Evolutionary conservation across 805 yeast genomes (phyloP).

Genomic region (Metschnikowia lachancei): DNA sequence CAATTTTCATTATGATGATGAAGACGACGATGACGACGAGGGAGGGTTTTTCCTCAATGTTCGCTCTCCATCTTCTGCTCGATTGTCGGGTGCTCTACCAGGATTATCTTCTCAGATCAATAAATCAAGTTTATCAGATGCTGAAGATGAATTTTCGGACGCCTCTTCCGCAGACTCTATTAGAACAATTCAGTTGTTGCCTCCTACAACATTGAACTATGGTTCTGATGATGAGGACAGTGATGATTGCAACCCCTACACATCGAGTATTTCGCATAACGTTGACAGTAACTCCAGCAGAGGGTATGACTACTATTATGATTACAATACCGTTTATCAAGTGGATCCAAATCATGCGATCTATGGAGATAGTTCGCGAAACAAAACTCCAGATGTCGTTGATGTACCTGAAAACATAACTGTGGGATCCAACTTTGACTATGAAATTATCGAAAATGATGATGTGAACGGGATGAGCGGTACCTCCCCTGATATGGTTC

Average conservation of each 20-base stretch:
- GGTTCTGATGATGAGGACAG: constrained; percentile 64
- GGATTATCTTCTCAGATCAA: constrained; percentile 15
- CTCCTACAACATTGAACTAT: constrained; percentile 81
- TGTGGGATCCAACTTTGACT: constrained; percentile 40
- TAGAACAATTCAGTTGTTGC: constrained; percentile 72
- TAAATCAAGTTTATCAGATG: constrained; percentile 8
- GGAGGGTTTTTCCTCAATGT: constrained; percentile 69
- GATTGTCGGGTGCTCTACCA: constrained; percentile 17
- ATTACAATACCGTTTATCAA: constrained; percentile 74
- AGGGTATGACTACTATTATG: constrained; percentile 76
- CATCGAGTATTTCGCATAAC: constrained; percentile 64
- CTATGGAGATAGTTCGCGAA: constrained; percentile 29
- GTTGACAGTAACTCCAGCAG: constrained; percentile 58
- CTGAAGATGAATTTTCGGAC: constrained; percentile 24
- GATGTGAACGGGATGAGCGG: constrained; percentile 18
- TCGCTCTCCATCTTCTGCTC: constrained; percentile 39
- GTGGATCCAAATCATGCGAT: constrained; percentile 46
- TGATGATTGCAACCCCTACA: constrained; percentile 52
- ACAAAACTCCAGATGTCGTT: constrained; percentile 38
- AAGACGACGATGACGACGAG: constrained; percentile 42
- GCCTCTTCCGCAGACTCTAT: constrained; percentile 31
- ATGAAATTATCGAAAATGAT: constrained; percentile 32
- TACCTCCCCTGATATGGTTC: constrained; percentile 17
- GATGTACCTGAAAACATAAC: constrained; percentile 48
- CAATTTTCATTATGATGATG: constrained; percentile 27